These are phyloP conservation scores for Senecio squalidus DNA, from an alignment of 140 eudicot species.

Conservation along the genomic window DNA sequence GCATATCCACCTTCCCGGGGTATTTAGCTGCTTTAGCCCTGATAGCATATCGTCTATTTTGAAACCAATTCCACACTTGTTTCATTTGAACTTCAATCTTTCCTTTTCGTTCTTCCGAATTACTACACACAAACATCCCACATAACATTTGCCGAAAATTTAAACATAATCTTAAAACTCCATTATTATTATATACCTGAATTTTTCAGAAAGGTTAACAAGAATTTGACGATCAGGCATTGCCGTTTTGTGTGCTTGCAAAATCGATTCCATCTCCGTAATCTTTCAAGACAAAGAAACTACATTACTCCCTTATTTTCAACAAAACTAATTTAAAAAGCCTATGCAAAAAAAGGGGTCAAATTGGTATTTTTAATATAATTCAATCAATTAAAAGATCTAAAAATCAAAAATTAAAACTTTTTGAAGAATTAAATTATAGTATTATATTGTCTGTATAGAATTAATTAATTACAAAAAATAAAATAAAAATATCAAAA, in stretches of 20 bases:
- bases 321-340: slow-evolving; percentile 1
- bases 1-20: slow-evolving; percentile 43
- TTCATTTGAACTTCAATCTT: slow-evolving; percentile 77
- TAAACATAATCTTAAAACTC: not conserved
- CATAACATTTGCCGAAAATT: not conserved
- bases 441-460: no score
- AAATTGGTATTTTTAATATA: not conserved
- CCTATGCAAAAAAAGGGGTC: not conserved
- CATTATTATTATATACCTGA: slow-evolving; percentile 44
- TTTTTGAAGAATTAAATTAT: not conserved
- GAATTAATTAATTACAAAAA: no score
- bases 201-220: slow-evolving; percentile 66
- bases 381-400: no score
- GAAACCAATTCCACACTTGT: slow-evolving; percentile 99
- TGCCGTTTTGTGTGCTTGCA: slow-evolving; percentile 56
- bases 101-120: slow-evolving; percentile 66
- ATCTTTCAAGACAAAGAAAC: slow-evolving; percentile 39
- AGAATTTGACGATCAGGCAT: slow-evolving; percentile 78
- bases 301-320: not conserved
- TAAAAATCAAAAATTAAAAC: not conserved
- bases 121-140: slow-evolving; percentile 34
- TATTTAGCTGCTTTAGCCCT: slow-evolving; percentile 64
- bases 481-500: not conserved
- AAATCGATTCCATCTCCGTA: slow-evolving; percentile 84
- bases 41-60: slow-evolving; percentile 90